Base-by-base conservation (phyloP, 2,329 filamentous ascomycete genomes). In the Mariannaea elegans region DNA sequence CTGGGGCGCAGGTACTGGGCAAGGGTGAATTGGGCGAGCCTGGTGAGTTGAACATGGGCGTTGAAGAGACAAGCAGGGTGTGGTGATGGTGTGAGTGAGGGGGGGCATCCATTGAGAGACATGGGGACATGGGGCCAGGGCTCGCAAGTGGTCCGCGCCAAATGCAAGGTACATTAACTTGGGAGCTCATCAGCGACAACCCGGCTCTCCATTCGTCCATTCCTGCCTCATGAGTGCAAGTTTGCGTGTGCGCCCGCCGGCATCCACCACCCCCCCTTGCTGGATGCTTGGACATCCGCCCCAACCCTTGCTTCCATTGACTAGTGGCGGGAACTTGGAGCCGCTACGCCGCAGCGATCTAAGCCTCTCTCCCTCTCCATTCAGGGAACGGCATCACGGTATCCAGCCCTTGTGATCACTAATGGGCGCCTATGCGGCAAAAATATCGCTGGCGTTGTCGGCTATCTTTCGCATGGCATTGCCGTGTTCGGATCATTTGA, bases 1-100 rank as follows among this genome's bases (percentile, higher is more conserved):
- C 64, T 65, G 71, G 69, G 70, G 70, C 69, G 70, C 70, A 72
- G 71, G 66, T 65, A 66, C 56, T 61, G 60, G 45, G 51, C 64
- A 57, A 59, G 65, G 65, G 55, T 48, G 4, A 27, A 27, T 50
- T 45, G 18, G 47, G 21, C 39, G 50, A 52, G 59, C 51, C 51
- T 41, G 47, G 36, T 50, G 57, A 51, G 42, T 53, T 42, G 34
- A 29, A 31, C 27, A 39, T 39, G 48, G 36, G 44, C 36, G 36
- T 39, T 23, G 12, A 19, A 24, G 39, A 6, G 14, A 6, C 9
- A 27, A 19, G 19, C 18, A 7, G 41, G 21, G 41, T 36, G 32
- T 36, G 41, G 23, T 7, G 21, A 16, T 14, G 12, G 23, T 44
- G 41, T 24, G 41, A 4, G 14, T 44, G 41, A 12, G 58, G 50